A percentile compares a stretch with the other conserved stretches of the same genome.
Conservation (phyloP, 2,329 filamentous ascomycete species). For the Emydomyces testavorans region DNA sequence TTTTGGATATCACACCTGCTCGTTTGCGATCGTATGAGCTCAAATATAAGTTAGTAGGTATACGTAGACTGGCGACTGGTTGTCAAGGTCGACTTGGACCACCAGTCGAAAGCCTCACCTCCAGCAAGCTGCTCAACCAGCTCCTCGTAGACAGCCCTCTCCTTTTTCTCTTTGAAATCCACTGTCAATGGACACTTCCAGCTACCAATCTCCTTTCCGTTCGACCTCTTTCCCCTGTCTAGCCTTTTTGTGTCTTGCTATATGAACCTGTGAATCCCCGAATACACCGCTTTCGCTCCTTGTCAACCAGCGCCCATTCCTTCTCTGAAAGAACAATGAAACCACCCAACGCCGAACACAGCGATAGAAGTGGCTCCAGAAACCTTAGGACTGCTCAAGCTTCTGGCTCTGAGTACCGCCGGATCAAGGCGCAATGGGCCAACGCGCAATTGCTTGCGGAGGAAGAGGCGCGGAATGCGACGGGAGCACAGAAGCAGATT, state of each 20-base stretch:
- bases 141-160: not conserved
- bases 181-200: constrained; percentile 2
- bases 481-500: not conserved
- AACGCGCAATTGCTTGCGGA: constrained; percentile 17
- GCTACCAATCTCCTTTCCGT: not conserved
- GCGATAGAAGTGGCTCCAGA: not conserved
- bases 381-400: not conserved
- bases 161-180: not conserved
- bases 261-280: not conserved
- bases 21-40: no score
- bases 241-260: not conserved
- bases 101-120: not conserved
- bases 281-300: not conserved
- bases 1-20: no score
- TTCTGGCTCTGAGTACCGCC: constrained; percentile 14
- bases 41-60: no score
- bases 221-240: no score
- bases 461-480: constrained; percentile 15
- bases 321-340: constrained; percentile 6
- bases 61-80: no score
- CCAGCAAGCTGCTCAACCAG: not conserved
- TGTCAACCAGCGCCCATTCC: not conserved
- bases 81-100: not conserved
- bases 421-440: constrained; percentile 19
- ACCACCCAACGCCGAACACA: constrained; percentile 6